These are phyloP conservation scores for Linum tenue DNA, from an alignment of 345 rosid genomes.

Conservation along the genomic window DNA sequence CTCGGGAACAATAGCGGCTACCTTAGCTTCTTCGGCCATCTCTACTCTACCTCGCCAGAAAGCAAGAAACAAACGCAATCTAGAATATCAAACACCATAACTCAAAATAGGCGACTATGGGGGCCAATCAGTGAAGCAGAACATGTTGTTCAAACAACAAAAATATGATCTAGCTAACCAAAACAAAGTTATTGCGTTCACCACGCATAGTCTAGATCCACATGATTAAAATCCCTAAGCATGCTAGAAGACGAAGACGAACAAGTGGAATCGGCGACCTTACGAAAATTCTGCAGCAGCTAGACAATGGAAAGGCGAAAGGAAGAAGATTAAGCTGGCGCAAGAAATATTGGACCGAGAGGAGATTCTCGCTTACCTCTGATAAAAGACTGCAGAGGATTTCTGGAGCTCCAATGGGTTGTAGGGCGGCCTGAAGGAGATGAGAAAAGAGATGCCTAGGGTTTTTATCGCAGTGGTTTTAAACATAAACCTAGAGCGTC, in stretches of 20 bases:
- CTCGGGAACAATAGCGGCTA: background rate
- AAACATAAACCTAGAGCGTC: background rate
- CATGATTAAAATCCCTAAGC: no score
- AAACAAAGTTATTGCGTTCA: no score
- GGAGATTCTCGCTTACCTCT: background rate
- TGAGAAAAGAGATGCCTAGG: background rate
- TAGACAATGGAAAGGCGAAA: background rate
- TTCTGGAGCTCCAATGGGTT: background rate
- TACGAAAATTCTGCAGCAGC: background rate
- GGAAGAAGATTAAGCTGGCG: background rate
- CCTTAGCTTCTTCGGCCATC: slow-evolving; percentile 4
- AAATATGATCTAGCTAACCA: no score
- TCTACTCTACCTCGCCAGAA: background rate
- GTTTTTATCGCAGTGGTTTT: background rate
- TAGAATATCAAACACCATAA: background rate
- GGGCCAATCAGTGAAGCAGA: no score
- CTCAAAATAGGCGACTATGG: no score
- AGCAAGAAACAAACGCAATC: background rate
- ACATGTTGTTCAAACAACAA: no score
- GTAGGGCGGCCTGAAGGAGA: background rate
- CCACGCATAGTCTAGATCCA: no score
- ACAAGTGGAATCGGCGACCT: no score
- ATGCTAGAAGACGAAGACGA: no score
- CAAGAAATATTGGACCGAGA: background rate
- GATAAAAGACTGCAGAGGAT: background rate